phyloP scores from a whole-genome alignment of 129 eudicot genomes.

The Tanacetum coccineum region DNA sequence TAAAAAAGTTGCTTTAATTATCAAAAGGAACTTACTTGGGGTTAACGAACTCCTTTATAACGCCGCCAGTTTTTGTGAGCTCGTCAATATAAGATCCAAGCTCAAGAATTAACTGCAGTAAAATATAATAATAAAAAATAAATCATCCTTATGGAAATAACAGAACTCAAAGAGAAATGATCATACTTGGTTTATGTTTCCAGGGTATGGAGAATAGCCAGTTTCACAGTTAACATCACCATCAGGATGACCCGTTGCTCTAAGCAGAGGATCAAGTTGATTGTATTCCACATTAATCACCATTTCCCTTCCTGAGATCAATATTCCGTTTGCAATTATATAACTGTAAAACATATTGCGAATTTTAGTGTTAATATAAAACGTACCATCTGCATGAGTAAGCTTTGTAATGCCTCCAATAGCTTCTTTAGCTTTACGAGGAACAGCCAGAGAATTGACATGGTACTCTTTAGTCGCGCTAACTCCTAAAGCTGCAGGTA shows the following conservation, averaged over 20 bases:
- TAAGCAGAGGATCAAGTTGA: constrained; percentile 96
- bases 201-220: constrained; percentile 97
- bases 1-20: neutral
- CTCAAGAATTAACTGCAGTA: constrained; percentile 71
- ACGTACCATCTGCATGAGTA: constrained; percentile 89
- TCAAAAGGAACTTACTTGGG: constrained; percentile 60
- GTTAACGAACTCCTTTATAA: constrained; percentile 90
- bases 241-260: constrained; percentile 89
- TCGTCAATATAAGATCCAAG: constrained; percentile 84
- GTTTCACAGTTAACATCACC: constrained; percentile 90
- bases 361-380: neutral
- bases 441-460: constrained; percentile 97
- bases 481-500: constrained; percentile 95
- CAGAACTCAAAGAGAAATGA: neutral
- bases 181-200: constrained; percentile 90
- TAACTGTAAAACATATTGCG: neutral
- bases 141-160: neutral
- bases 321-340: neutral
- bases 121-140: neutral
- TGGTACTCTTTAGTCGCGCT: constrained; percentile 78
- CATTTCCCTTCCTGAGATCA: constrained; percentile 79
- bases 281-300: constrained; percentile 99
- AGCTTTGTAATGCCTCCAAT: constrained; percentile 98
- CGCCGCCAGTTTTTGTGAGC: constrained; percentile 85
- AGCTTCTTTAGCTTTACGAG: constrained; percentile 98